phyloP scores from a whole-genome alignment of 768 basidiomycete species.

The Mycena alexandri region DNA sequence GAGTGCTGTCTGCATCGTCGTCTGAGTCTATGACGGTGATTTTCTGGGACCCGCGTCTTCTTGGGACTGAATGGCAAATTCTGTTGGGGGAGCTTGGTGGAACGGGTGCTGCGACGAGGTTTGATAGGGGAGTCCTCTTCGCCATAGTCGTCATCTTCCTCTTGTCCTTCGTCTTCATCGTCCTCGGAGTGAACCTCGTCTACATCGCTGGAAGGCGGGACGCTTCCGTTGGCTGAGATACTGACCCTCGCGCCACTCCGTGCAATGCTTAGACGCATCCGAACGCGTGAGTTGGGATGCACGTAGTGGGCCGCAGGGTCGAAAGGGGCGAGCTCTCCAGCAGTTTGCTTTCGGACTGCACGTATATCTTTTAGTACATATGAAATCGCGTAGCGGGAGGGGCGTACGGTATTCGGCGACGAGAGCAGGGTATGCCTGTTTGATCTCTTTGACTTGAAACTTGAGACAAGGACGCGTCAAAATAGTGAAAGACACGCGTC shows the following conservation, averaged over 20 bases:
- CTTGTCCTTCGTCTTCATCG: conserved; percentile 42
- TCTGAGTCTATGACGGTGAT: conserved; percentile 49
- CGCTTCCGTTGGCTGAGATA: conserved; percentile 44
- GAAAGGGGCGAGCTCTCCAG: conserved; percentile 62
- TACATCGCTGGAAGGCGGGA: conserved; percentile 41
- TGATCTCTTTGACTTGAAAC: conserved; percentile 59
- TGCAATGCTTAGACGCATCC: conserved; percentile 50
- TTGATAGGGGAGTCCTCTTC: conserved; percentile 39
- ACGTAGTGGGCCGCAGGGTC: conserved; percentile 71
- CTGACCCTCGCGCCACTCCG: conserved; percentile 41
- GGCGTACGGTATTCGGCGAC: conserved; percentile 70
- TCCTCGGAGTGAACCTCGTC: conserved; percentile 51
- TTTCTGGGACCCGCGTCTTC: conserved; percentile 63
- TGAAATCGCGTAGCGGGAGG: conserved; percentile 17
- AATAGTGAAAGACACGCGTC: conserved; percentile 27
- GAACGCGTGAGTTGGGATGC: conserved; percentile 71
- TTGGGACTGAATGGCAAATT: conserved; percentile 76
- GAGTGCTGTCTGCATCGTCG: conserved; percentile 40
- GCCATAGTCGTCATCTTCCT: conserved; percentile 35
- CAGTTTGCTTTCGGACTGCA: conserved; percentile 61
- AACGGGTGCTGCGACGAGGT: conserved; percentile 37
- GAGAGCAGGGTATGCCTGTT: conserved; percentile 54
- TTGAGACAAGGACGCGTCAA: conserved; percentile 50
- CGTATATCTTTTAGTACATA: conserved; percentile 25
- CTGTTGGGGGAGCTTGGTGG: conserved; percentile 37